Conservation (phyloP, 2,329 filamentous ascomycete genomes). For the Rhexocercosporidium sp. region DNA sequence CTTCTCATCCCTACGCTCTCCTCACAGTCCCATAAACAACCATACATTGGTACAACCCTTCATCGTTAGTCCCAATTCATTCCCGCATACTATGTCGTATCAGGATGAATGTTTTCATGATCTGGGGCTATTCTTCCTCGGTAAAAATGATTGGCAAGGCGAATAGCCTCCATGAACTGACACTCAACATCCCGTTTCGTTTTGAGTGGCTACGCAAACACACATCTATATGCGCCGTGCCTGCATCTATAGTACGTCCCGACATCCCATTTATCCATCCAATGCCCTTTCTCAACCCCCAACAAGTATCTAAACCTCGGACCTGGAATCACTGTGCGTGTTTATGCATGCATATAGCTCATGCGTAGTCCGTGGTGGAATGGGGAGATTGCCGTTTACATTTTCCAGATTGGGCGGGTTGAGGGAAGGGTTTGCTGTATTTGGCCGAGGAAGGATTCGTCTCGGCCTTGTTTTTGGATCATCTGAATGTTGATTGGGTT, state of each 20-base stretch:
- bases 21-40: neutral
- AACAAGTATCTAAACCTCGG: neutral
- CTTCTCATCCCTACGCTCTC: neutral
- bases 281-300: neutral
- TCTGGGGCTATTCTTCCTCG: neutral
- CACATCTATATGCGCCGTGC: neutral
- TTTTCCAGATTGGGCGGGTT: neutral
- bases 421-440: too few relatives aligned
- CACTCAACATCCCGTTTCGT: neutral
- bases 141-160: neutral
- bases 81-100: neutral
- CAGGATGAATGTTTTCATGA: neutral
- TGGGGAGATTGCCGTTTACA: neutral
- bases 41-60: neutral
- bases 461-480: too few relatives aligned
- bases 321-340: neutral
- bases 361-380: neutral
- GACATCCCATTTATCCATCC: neutral
- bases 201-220: neutral
- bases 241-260: neutral
- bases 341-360: neutral
- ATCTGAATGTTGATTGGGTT: too few relatives aligned
- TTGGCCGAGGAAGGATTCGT: too few relatives aligned
- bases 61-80: neutral
- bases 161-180: neutral